Evolutionary conservation across 176 grass and related monocot species (phyloP).

Genomic region (Stipa capillata): DNA sequence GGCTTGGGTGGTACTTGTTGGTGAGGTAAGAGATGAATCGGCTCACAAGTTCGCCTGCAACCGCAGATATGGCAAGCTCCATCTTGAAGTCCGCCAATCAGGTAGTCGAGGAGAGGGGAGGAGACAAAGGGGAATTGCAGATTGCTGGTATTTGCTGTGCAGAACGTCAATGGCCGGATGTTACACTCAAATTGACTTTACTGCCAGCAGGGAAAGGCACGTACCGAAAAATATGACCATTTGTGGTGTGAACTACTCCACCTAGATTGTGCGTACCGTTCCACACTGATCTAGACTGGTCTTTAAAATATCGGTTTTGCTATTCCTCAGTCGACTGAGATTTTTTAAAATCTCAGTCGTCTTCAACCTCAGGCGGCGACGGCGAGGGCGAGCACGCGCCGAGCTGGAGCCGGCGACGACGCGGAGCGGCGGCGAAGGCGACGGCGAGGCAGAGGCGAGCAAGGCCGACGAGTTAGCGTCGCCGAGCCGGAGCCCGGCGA

Average conservation of each 20-base stretch:
- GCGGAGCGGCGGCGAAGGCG: too few species aligned
- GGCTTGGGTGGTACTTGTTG: background rate
- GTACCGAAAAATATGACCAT: background rate
- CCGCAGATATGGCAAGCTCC: background rate
- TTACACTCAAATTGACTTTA: too few species aligned
- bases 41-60: background rate
- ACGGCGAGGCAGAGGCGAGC: too few species aligned
- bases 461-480: too few species aligned
- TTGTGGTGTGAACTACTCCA: background rate
- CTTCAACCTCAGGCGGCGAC: too few species aligned
- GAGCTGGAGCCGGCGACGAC: too few species aligned
- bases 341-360: too few species aligned
- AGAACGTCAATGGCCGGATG: too few species aligned
- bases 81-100: background rate
- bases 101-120: background rate
- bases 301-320: background rate
- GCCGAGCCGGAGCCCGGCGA: too few species aligned
- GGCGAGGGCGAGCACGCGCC: too few species aligned
- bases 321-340: too few species aligned
- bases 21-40: background rate
- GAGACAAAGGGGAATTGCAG: background rate
- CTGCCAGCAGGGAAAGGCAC: background rate
- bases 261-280: background rate
- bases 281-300: background rate
- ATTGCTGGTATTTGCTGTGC: background rate